Evolutionary conservation across 805 yeast species (phyloP), one percentile per base, ranked within the genome.

Genomic region (Candida incommunis): DNA sequence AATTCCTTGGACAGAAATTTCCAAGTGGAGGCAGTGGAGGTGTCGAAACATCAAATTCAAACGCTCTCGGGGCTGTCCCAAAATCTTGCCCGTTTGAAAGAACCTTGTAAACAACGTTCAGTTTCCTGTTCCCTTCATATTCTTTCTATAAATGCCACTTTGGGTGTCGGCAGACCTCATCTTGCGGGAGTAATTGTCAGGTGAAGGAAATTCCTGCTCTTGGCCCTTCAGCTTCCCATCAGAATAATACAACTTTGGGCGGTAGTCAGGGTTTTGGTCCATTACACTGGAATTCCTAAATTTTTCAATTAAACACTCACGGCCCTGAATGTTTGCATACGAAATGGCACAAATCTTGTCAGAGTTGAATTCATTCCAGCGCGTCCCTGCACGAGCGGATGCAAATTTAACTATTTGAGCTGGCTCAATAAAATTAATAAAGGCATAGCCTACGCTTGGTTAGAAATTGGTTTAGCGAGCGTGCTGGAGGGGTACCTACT

Each of bases 301-400:
- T 50, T 71, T 72, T 34, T 69, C 67, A 41, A 72, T 62, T 27
- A 73, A 60, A 21, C 64, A 61, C 7, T 60, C 63, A 40, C 62
- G 61, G 7, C 78, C 78, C 55, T 73, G 78, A 41, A 72, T 65
- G 48, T 67, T 68, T 5, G 78, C 78, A 50, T 69, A 74, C 3
- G 73, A 68, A 37, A 74, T 57, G 44, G 71, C 76, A 49, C 77
- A 71, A 21, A 68, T 59, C 51, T 74, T 74, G 25, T 68, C 73
- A 1, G 77, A 72, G 49, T 68, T 69, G 55, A 67, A 67, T 35
- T 61, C 57, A 48, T 62, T 63, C 71, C 78, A 74, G 51, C 62
- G 67, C 43, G 67, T 67, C 3, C 76, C 76, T 3, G 66, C 64
- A 23, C 76, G 58, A 2, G 65, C 67, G 34, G 58, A 54, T 41